A percentile compares a stretch with the other conserved stretches of the same genome.
Evolutionary conservation across 768 basidiomycete species (phyloP).

Genomic region (Lactarius sp.): DNA sequence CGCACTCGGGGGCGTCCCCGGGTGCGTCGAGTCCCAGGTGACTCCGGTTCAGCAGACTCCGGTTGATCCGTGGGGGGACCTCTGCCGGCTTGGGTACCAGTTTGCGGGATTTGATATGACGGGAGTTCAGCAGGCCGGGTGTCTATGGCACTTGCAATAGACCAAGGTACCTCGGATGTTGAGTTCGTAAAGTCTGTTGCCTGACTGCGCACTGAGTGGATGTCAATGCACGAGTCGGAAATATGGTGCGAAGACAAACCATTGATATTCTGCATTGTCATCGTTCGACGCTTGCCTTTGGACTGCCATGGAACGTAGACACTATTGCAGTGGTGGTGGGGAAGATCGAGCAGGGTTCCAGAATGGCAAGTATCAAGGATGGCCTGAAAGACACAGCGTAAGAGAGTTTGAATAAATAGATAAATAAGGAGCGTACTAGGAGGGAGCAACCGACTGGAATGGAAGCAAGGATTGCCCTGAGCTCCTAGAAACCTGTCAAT

Average conservation of each 20-base stretch:
- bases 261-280: conserved; percentile 21
- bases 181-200: not conserved
- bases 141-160: not conserved
- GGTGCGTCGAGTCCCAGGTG: not conserved
- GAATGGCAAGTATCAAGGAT: conserved; percentile 30
- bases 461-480: conserved; percentile 17
- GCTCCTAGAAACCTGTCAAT: conserved; percentile 13
- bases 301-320: conserved; percentile 29
- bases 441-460: conserved; percentile 25
- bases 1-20: conserved; percentile 1
- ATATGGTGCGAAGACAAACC: conserved; percentile 1
- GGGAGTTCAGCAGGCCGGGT: not conserved
- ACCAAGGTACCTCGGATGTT: not conserved
- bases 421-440: conserved; percentile 8
- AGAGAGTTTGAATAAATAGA: no score
- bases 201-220: conserved; percentile 17
- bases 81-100: not conserved
- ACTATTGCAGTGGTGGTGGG: conserved; percentile 28
- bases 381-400: conserved; percentile 12
- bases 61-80: not conserved
- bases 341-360: conserved; percentile 29
- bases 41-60: not conserved
- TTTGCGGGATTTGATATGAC: not conserved
- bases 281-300: conserved; percentile 26
- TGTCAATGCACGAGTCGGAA: not conserved